These are phyloP conservation scores for Solanum hybrid DNA, from an alignment of 305 asterid genomes.

Conservation along the genomic window DNA sequence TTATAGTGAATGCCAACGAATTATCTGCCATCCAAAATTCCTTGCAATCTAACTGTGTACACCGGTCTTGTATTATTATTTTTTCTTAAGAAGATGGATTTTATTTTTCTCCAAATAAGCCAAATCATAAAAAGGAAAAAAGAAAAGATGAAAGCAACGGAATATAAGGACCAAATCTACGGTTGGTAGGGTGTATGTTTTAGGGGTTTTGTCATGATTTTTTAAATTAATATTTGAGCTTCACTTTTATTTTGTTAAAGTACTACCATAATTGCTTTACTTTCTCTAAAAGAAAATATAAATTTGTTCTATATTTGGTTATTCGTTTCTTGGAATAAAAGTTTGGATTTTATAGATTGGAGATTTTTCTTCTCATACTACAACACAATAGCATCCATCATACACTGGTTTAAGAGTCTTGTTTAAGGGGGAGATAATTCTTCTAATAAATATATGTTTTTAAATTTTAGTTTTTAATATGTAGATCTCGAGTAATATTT, in stretches of 20 bases:
- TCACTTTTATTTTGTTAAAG: background rate
- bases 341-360: background rate
- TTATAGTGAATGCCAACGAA: conserved; percentile 1
- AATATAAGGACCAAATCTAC: background rate
- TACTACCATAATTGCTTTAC: background rate
- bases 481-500: background rate
- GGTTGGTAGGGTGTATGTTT: background rate
- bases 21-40: background rate
- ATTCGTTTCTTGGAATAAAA: background rate
- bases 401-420: background rate
- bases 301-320: background rate
- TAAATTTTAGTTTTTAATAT: background rate
- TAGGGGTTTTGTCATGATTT: background rate
- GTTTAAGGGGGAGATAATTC: background rate
- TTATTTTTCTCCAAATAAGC: background rate
- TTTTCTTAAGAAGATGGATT: background rate
- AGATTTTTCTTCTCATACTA: background rate
- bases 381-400: background rate
- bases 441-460: background rate
- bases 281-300: background rate
- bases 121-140: background rate
- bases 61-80: background rate
- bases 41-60: background rate
- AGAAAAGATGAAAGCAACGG: background rate
- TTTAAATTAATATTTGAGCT: background rate